Evolutionary conservation across 2,329 filamentous ascomycete species (phyloP).

Genomic region (Fusarium penzigii): DNA sequence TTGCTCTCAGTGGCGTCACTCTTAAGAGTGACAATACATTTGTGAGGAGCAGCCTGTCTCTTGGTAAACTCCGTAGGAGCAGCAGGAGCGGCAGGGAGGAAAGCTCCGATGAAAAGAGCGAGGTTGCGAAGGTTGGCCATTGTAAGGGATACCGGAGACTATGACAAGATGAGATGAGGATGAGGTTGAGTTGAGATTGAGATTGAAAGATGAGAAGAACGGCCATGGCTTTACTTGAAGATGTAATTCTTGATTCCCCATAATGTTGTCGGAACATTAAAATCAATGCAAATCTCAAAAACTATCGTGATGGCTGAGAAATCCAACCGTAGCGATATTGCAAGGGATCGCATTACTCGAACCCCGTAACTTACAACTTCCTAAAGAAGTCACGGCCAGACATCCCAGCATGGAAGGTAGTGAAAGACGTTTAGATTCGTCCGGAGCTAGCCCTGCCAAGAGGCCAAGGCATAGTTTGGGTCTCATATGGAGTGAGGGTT

Average conservation of each 20-base stretch:
- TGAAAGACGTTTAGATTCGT: slow-evolving; percentile 8
- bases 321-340: slow-evolving; percentile 15
- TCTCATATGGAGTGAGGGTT: not conserved
- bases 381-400: slow-evolving; percentile 23
- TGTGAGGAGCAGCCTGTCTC: slow-evolving; percentile 18
- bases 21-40: slow-evolving; percentile 64
- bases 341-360: slow-evolving; percentile 8
- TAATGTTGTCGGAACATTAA: not conserved
- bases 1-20: slow-evolving; percentile 43
- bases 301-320: slow-evolving; percentile 12
- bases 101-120: slow-evolving; percentile 33
- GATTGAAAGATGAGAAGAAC: slow-evolving; percentile 2
- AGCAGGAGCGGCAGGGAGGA: slow-evolving; percentile 35
- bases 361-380: slow-evolving; percentile 17
- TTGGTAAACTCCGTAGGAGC: slow-evolving; percentile 24
- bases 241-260: not conserved
- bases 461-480: not conserved
- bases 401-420: slow-evolving; percentile 28
- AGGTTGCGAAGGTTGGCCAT: slow-evolving; percentile 34
- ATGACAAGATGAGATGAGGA: slow-evolving; percentile 5
- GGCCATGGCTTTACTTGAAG: slow-evolving; percentile 16
- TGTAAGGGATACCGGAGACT: slow-evolving; percentile 9
- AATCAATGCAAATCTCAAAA: not conserved
- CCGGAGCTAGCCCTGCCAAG: not conserved
- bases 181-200: slow-evolving; percentile 16